A percentile compares a stretch with the other conserved stretches of the same genome.
phyloP scores from a whole-genome alignment of 2,329 filamentous ascomycete genomes.

The Celoporthe dispersa region DNA sequence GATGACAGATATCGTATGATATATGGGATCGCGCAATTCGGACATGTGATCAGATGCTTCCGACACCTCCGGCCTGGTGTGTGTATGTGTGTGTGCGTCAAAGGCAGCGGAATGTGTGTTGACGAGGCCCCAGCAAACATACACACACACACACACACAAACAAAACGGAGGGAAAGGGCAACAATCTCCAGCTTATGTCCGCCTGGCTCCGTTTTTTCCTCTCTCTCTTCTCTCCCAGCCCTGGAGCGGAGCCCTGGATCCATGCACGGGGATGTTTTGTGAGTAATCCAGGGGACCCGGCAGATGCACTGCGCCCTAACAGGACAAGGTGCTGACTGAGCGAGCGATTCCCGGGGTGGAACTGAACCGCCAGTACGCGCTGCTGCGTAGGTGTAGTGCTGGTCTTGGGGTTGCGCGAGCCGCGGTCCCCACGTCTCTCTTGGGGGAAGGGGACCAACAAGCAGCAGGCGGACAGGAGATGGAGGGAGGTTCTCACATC shows the following conservation, averaged over 20 bases:
- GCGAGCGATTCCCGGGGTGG: conserved; percentile 12
- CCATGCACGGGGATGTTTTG: conserved; percentile 1
- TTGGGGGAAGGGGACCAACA: no score
- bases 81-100: neutral
- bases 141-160: neutral
- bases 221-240: no score
- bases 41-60: neutral
- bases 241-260: neutral
- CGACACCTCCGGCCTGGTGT: neutral
- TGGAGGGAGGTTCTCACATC: conserved; percentile 4
- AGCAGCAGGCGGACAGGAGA: conserved; percentile 12
- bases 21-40: neutral
- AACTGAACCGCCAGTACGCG: neutral
- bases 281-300: conserved; percentile 5
- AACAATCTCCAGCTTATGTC: neutral
- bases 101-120: no score
- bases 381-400: neutral
- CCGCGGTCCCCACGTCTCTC: conserved; percentile 2
- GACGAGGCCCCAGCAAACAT: neutral
- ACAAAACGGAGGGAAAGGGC: neutral
- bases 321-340: conserved; percentile 30
- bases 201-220: neutral
- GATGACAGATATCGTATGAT: neutral
- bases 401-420: neutral
- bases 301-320: conserved; percentile 19